phyloP scores from a whole-genome alignment of 1,139 yeast genomes.

The Saccharomyces pastorianus region DNA sequence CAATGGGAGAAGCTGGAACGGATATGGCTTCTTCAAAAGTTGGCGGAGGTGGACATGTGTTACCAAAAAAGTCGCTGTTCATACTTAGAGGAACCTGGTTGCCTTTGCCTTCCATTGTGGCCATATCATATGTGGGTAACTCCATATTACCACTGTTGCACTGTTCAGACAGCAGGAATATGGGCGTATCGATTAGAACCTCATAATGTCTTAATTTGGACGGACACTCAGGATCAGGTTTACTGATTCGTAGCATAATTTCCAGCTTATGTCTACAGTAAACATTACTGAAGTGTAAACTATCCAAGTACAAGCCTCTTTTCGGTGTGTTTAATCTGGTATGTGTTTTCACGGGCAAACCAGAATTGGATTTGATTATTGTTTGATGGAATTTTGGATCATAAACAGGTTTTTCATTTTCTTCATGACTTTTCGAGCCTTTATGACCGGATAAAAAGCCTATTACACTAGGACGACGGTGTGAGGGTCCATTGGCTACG shows the following conservation, averaged over 20 bases:
- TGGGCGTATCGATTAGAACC: conserved; percentile 84
- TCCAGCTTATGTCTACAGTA: conserved; percentile 70
- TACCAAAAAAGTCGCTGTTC: conserved; percentile 2
- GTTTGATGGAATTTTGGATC: conserved; percentile 17
- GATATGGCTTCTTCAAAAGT: conserved; percentile 52
- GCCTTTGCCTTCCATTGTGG: conserved; percentile 28
- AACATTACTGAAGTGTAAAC: conserved; percentile 58
- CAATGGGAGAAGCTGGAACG: conserved; percentile 30
- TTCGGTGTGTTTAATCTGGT: conserved; percentile 26
- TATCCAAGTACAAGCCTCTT: conserved; percentile 55
- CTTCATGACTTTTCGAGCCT: conserved; percentile 7
- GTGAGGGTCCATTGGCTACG: conserved; percentile 3
- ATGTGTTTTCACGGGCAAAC: conserved; percentile 20
- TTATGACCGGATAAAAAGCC: conserved; percentile 23
- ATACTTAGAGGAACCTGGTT: conserved; percentile 1
- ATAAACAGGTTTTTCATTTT: background rate
- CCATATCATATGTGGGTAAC: conserved; percentile 58
- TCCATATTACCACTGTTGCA: conserved; percentile 65
- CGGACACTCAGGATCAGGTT: conserved; percentile 46
- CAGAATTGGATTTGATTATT: conserved; percentile 20
- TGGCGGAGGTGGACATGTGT: conserved; percentile 35
- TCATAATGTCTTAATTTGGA: conserved; percentile 74
- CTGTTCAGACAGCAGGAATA: conserved; percentile 60
- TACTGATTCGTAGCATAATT: conserved; percentile 69
- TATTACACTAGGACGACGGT: conserved; percentile 22